Conservation (phyloP, 495 filamentous ascomycete species). For the Lophiostoma macrostomum region DNA sequence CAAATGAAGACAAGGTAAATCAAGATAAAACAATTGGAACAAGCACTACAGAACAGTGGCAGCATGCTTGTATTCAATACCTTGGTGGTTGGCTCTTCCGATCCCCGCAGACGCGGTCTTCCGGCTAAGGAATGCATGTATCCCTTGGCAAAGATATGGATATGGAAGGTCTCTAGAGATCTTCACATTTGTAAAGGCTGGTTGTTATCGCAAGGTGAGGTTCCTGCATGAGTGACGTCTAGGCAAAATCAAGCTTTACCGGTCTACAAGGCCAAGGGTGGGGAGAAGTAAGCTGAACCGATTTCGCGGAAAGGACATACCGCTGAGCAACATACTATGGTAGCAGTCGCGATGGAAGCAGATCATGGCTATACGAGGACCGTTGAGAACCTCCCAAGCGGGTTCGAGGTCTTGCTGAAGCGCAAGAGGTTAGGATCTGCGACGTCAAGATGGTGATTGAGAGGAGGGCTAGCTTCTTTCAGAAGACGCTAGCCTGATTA, state of each 20-base stretch:
- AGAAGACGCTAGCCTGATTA: too few species aligned
- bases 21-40: too few species aligned
- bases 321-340: not conserved
- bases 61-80: too few species aligned
- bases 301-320: constrained; percentile 3
- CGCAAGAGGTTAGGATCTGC: too few species aligned
- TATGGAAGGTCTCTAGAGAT: constrained; percentile 6
- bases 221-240: constrained; percentile 4
- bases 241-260: not conserved
- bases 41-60: not conserved
- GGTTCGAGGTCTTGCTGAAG: too few species aligned
- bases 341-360: too few species aligned
- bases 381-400: too few species aligned
- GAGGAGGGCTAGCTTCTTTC: too few species aligned
- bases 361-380: too few species aligned
- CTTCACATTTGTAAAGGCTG: not conserved
- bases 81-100: not conserved
- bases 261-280: not conserved
- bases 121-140: not conserved
- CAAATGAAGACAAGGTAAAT: too few species aligned
- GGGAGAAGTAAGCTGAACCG: not conserved
- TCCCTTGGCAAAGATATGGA: constrained; percentile 12
- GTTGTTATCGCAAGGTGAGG: constrained; percentile 13
- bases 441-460: too few species aligned
- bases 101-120: not conserved